Base-by-base conservation (phyloP, 345 rosid species). In the Populus nigra region DNA sequence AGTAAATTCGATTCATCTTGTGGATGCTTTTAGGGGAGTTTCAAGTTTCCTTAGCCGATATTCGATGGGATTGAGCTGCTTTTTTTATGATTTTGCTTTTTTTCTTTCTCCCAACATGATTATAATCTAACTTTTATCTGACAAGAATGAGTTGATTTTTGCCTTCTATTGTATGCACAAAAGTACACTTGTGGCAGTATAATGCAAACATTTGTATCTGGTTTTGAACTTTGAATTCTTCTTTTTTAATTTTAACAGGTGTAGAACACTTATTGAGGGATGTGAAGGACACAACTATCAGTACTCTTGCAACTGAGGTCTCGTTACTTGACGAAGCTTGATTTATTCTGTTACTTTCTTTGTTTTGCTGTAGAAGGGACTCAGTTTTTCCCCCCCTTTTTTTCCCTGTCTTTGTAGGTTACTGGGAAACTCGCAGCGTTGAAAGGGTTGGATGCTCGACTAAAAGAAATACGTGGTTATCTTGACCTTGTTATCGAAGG, bases 281-380 rank as follows among this genome's bases (percentile, higher is more conserved):
- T 86, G 98, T 92, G 69, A 92, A 94, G 84, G 97, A 94, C 83
- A 88, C 98, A 75, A 91, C 94, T 33, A 89, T 94, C 77, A 94
- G 98, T 85, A 92, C 93, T 33, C 89, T 92, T 73, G 97, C 96
- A 47, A 92, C 96, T 33, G 97, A 94, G 97, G 98, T 91, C 31
- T 50, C 74, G n/a, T 13, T 65, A 15, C 59, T 25, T 23, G 35
- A 39, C 55, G 12, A 3, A 3, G 13, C 29, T 69, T 31, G 71
- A 68, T 38, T 5, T 41, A 27, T 29, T 25, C 55, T 68, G 7
- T 22, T 25, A 18, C 65, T 36, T 35, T 68, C 72, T 23, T 11
- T 38, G 10, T 31, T 65, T 10, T 16, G 20, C n/a, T 11, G 22
- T 5, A 13, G 39, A 20, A 9, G 27, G 38, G 17, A 38, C 22